A percentile compares a stretch with the other conserved stretches of the same genome.
Evolutionary conservation across 2,329 filamentous ascomycete genomes (phyloP).

Genomic region (Sordariomycetes sp.): DNA sequence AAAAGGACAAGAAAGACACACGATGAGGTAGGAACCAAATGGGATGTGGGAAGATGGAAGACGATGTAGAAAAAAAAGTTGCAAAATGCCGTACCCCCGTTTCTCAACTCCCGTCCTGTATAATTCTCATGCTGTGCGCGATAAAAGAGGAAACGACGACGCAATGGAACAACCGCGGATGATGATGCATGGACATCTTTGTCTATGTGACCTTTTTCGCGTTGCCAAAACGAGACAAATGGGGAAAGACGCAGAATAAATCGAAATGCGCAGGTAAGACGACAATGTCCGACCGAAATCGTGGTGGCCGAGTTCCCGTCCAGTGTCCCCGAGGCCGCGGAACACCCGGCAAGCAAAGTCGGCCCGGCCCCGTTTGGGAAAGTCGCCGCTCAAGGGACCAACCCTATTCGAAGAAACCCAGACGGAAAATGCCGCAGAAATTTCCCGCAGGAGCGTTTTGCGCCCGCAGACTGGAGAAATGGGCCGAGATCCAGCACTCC

Average conservation of each 20-base stretch:
- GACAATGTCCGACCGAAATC: not conserved
- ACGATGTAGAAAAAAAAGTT: not conserved
- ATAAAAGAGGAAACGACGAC: not conserved
- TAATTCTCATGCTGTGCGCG: slow-evolving; percentile 1
- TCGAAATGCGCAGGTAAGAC: not conserved
- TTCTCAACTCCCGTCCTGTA: slow-evolving; percentile 3
- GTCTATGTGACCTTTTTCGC: not conserved
- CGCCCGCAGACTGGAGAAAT: not conserved
- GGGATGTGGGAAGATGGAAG: not conserved
- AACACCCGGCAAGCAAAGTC: too few species aligned
- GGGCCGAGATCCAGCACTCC: not conserved
- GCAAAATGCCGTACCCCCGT: not conserved
- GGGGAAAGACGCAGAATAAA: slow-evolving; percentile 2
- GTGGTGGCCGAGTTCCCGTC: too few species aligned
- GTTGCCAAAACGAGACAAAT: not conserved
- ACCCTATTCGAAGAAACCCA: not conserved
- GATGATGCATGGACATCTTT: not conserved
- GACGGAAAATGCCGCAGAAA: not conserved
- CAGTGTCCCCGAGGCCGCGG: too few species aligned
- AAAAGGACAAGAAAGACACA: slow-evolving; percentile 3
- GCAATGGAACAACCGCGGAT: not conserved
- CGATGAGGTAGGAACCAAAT: not conserved
- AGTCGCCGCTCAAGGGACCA: too few species aligned
- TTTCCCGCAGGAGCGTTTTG: not conserved
- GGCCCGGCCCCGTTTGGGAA: too few species aligned